Conservation (phyloP, 2,329 filamentous ascomycete genomes). For the Aspergillus sp. region DNA sequence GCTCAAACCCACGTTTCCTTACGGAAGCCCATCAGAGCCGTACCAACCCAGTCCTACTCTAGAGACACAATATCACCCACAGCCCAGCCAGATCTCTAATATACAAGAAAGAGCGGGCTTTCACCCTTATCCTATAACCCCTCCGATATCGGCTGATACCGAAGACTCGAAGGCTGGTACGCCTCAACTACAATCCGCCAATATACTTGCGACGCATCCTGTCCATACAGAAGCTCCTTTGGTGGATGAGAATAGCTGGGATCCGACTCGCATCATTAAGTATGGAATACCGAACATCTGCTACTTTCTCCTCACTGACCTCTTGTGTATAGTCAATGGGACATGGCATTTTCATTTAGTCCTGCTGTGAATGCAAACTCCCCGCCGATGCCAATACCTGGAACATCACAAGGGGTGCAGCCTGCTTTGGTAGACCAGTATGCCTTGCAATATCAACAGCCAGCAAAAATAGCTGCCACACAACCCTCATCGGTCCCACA, state of each 20-base stretch:
- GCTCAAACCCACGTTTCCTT: constrained; percentile 82
- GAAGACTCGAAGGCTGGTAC: constrained; percentile 76
- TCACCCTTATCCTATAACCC: constrained; percentile 70
- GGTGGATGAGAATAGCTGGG: constrained; percentile 72
- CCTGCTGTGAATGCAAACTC: constrained; percentile 42
- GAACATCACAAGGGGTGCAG: constrained; percentile 27
- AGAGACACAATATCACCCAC: constrained; percentile 51
- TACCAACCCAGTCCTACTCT: constrained; percentile 63
- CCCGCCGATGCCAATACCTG: constrained; percentile 40
- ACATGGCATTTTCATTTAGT: constrained; percentile 83
- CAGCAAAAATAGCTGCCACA: constrained; percentile 30
- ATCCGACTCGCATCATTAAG: constrained; percentile 86
- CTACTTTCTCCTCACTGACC: neutral
- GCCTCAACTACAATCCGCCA: constrained; percentile 65
- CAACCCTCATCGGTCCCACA: constrained; percentile 35
- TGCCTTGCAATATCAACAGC: constrained; percentile 34
- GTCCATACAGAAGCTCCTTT: constrained; percentile 54
- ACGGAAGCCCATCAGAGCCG: constrained; percentile 71
- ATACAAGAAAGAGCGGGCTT: constrained; percentile 49
- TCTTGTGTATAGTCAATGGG: constrained; percentile 72
- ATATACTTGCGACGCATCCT: constrained; percentile 37
- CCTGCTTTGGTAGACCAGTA: constrained; percentile 32
- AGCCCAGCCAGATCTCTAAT: constrained; percentile 50
- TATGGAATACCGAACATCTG: constrained; percentile 49
- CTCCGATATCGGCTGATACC: constrained; percentile 72